Percentiles rank a stretch among this genome's conserved stretches.
These are phyloP conservation scores for Phialophora macrospora DNA, from an alignment of 2,329 filamentous ascomycete genomes.

Conservation along the genomic window DNA sequence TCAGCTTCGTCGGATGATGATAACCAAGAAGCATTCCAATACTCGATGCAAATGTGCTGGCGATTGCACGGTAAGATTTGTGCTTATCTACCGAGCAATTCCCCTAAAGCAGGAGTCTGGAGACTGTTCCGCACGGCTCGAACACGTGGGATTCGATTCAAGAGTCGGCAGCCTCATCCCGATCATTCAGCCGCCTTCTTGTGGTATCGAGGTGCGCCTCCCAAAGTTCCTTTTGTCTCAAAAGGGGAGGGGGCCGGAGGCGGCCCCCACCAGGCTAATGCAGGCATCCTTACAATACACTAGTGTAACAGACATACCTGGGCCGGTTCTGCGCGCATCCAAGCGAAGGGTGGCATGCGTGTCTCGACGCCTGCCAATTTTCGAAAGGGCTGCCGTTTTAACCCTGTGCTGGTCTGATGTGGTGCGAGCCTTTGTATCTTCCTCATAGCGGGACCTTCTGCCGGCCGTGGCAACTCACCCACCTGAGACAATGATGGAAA, in stretches of 20 bases:
- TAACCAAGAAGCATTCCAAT: not conserved
- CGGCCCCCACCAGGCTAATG: not conserved
- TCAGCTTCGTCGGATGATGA: not conserved
- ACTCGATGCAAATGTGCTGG: not conserved
- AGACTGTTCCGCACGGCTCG: not conserved
- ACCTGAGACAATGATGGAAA: not conserved
- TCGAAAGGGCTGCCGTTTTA: not conserved
- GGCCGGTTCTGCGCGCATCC: not conserved
- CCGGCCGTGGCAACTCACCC: not conserved
- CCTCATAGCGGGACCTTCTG: not conserved
- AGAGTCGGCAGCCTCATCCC: not conserved
- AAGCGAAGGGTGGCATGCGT: not conserved
- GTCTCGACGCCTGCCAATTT: not conserved
- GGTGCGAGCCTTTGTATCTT: not conserved
- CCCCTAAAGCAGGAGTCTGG: not conserved
- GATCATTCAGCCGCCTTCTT: not conserved
- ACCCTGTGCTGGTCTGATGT: not conserved
- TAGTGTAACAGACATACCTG: not conserved
- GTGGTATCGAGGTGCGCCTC: not conserved
- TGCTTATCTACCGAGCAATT: not conserved
- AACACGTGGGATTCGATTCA: not conserved
- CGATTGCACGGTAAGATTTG: not conserved
- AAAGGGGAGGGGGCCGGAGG: not conserved
- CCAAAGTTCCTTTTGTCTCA: slow-evolving; percentile 2
- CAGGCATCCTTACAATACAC: not conserved